Conservation (phyloP, 768 basidiomycete genomes). For the Hericium coralloides region DNA sequence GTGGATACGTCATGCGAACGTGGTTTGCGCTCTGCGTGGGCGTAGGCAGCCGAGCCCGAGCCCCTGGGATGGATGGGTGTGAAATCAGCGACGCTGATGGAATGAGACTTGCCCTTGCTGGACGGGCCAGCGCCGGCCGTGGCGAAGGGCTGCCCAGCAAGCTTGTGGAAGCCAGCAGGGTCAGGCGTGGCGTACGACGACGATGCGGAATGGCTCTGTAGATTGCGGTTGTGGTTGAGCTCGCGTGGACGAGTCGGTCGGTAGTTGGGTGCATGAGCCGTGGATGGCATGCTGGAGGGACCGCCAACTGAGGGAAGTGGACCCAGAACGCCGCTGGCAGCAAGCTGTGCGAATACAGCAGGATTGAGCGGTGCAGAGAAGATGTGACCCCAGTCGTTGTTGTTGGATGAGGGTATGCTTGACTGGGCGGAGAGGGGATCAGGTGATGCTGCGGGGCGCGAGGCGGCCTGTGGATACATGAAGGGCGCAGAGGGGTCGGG, state of each 20-base stretch:
- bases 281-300: slow-evolving; percentile 33
- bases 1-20: background rate
- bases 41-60: background rate
- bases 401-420: slow-evolving; percentile 19
- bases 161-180: background rate
- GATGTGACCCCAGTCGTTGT: slow-evolving; percentile 44
- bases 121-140: slow-evolving; percentile 9
- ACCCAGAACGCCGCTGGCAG: slow-evolving; percentile 49
- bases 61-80: background rate
- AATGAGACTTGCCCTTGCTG: slow-evolving; percentile 19
- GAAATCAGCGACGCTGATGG: slow-evolving; percentile 6
- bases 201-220: background rate
- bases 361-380: slow-evolving; percentile 59
- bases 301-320: slow-evolving; percentile 25
- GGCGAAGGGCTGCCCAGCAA: background rate
- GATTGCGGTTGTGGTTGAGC: background rate
- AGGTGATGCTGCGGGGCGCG: background rate
- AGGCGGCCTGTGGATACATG: slow-evolving; percentile 9
- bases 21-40: background rate
- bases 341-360: slow-evolving; percentile 49
- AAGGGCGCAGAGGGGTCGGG: slow-evolving; percentile 9
- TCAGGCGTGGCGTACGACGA: background rate
- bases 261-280: slow-evolving; percentile 17
- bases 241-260: background rate
- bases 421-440: slow-evolving; percentile 16